These are phyloP conservation scores for Gossypium anomalum DNA, from an alignment of 345 rosid species.

Conservation along the genomic window DNA sequence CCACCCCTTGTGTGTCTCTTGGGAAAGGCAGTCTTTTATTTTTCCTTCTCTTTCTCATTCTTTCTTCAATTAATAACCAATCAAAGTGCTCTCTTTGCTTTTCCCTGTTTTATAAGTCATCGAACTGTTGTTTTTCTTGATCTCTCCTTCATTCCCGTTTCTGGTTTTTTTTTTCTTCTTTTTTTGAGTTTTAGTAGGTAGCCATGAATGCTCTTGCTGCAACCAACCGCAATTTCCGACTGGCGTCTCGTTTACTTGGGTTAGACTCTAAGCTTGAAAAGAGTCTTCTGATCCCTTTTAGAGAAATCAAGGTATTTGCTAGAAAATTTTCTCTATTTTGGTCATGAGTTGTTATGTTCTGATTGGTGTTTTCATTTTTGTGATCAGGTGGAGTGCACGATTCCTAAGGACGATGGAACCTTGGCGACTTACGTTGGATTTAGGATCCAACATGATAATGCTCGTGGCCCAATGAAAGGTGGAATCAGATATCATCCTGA, in stretches of 20 bases:
- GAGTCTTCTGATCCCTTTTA: constrained; percentile 88
- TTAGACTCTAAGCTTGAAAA: constrained; percentile 83
- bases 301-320: constrained; percentile 73
- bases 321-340: neutral
- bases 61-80: neutral
- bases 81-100: neutral
- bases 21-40: too few relatives aligned
- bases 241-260: constrained; percentile 80
- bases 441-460: constrained; percentile 94
- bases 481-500: constrained; percentile 99
- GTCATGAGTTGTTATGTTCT: neutral
- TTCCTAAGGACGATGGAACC: constrained; percentile 93
- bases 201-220: constrained; percentile 92
- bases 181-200: constrained; percentile 1
- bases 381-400: constrained; percentile 91
- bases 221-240: constrained; percentile 88
- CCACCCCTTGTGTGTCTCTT: neutral
- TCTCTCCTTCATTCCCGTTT: neutral
- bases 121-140: neutral
- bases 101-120: neutral
- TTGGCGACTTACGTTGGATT: constrained; percentile 82
- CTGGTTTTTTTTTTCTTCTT: neutral
- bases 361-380: neutral
- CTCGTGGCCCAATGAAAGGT: constrained; percentile 99
- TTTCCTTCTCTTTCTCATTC: neutral